Evolutionary conservation across 1,139 yeast genomes (phyloP).

Genomic region (Blastobotrys niveus): DNA sequence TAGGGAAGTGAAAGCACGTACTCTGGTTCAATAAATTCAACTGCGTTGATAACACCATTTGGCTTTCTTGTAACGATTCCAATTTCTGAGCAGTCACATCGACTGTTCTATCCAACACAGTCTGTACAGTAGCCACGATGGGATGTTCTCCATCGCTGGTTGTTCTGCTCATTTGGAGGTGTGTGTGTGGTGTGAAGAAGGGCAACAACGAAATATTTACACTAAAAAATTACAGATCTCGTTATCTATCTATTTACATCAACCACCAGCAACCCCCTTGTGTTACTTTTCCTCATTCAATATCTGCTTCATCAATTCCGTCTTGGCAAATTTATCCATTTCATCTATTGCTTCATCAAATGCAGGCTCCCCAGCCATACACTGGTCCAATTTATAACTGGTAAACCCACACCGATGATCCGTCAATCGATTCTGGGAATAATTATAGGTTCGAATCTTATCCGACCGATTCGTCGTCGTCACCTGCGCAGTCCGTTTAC

Average conservation of each 20-base stretch:
- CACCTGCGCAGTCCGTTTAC: conserved; percentile 74
- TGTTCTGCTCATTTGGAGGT: not conserved
- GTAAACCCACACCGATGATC: conserved; percentile 87
- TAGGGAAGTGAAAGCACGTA: conserved; percentile 11
- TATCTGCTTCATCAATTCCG: conserved; percentile 41
- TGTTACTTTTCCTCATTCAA: conserved; percentile 12
- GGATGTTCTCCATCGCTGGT: conserved; percentile 3
- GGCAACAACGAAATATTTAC: not conserved
- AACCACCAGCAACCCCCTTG: no score
- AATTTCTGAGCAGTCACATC: conserved; percentile 28
- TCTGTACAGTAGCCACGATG: conserved; percentile 5
- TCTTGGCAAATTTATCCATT: conserved; percentile 45
- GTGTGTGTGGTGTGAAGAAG: not conserved
- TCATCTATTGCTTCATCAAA: conserved; percentile 59
- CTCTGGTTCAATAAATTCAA: conserved; percentile 24
- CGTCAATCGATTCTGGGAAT: conserved; percentile 85
- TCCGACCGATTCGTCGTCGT: conserved; percentile 86
- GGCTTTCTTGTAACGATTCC: conserved; percentile 28
- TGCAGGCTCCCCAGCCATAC: conserved; percentile 57
- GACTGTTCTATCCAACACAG: conserved; percentile 26
- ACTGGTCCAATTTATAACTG: conserved; percentile 71
- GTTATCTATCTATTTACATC: no score
- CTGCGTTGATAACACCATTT: conserved; percentile 25
- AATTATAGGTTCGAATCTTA: conserved; percentile 89
- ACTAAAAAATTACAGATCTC: not conserved